phyloP scores from a whole-genome alignment of 768 basidiomycete genomes.

The Tricholoma terreum region DNA sequence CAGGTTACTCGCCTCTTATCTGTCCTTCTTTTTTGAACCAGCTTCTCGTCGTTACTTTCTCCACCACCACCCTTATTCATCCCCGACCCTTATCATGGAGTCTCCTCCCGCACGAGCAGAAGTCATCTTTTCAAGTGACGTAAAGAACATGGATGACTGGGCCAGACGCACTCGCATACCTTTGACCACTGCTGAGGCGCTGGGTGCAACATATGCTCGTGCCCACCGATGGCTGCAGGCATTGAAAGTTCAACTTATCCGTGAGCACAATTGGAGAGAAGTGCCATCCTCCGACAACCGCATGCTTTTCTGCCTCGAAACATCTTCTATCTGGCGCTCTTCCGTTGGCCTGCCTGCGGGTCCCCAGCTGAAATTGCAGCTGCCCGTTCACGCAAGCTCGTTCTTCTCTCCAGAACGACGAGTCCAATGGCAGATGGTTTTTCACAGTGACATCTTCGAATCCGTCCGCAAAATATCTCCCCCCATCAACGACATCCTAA shows the following conservation, averaged over 20 bases:
- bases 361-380: slow-evolving; percentile 66
- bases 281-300: slow-evolving; percentile 56
- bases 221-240: slow-evolving; percentile 73
- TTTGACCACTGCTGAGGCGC: slow-evolving; percentile 77
- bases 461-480: slow-evolving; percentile 64
- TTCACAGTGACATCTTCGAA: slow-evolving; percentile 75
- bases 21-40: background rate
- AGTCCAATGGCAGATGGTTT: slow-evolving; percentile 89
- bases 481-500: slow-evolving; percentile 68
- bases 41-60: slow-evolving; percentile 4
- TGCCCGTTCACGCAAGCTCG: slow-evolving; percentile 76
- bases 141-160: slow-evolving; percentile 82
- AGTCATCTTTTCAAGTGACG: slow-evolving; percentile 77
- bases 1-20: slow-evolving; percentile 12
- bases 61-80: slow-evolving; percentile 10
- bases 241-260: slow-evolving; percentile 61
- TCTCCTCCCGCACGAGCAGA: slow-evolving; percentile 39
- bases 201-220: slow-evolving; percentile 77
- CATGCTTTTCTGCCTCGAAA: slow-evolving; percentile 78
- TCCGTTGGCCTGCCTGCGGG: slow-evolving; percentile 73
- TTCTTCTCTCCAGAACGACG: slow-evolving; percentile 85
- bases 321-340: slow-evolving; percentile 75
- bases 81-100: slow-evolving; percentile 23
- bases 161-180: slow-evolving; percentile 76
- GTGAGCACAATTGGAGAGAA: slow-evolving; percentile 70